These are phyloP conservation scores for Citrus trifoliata DNA, from an alignment of 345 rosid species.

Conservation along the genomic window DNA sequence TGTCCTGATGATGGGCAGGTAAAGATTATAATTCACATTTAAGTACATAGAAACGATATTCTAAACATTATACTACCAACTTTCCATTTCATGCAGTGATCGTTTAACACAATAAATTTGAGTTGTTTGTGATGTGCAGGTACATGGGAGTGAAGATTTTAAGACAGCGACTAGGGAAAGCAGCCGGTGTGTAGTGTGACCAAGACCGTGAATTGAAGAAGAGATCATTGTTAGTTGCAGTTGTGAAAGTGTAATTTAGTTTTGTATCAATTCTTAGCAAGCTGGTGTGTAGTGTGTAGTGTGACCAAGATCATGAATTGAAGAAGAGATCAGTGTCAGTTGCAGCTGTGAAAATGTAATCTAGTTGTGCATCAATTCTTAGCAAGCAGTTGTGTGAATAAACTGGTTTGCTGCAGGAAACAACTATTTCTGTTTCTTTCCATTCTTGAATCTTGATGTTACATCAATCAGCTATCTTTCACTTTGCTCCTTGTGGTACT, in stretches of 20 bases:
- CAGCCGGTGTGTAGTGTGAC: constrained; percentile 45
- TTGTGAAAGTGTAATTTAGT: neutral
- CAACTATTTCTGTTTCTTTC: neutral
- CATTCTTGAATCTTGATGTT: neutral
- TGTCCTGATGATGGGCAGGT: constrained; percentile 99
- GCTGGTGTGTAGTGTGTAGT: constrained; percentile 22
- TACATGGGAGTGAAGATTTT: constrained; percentile 88
- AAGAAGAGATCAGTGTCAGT: neutral
- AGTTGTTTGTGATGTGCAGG: constrained; percentile 42
- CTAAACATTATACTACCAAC: neutral
- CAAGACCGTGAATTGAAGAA: neutral
- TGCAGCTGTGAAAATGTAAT: constrained; percentile 1
- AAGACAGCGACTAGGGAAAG: constrained; percentile 62
- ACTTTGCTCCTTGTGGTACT: neutral
- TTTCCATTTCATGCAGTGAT: neutral
- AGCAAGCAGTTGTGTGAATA: constrained; percentile 9
- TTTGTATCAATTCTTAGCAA: constrained; percentile 8
- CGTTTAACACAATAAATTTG: neutral
- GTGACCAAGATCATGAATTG: constrained; percentile 12
- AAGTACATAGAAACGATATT: neutral
- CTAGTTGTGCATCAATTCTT: neutral
- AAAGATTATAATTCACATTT: constrained; percentile 1
- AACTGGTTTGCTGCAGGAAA: constrained; percentile 5
- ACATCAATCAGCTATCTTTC: neutral
- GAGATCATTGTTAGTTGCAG: constrained; percentile 6